Conservation (phyloP, 441 rosid genomes). For the Isatis lusitanica region DNA sequence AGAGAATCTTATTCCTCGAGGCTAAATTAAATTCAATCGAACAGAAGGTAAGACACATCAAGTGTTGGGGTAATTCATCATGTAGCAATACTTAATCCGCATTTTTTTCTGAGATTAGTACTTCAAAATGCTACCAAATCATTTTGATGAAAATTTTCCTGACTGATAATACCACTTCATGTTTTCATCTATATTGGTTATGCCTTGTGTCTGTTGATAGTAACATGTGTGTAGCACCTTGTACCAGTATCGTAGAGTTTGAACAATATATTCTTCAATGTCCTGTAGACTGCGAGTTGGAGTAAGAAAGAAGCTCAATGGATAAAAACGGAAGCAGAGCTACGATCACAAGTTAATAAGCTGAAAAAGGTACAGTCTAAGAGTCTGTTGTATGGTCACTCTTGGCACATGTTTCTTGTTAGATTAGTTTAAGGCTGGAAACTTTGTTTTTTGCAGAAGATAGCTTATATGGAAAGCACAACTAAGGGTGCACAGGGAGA, state of each 20-base stretch:
- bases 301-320: constrained; percentile 52
- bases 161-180: background rate
- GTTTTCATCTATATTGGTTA: background rate
- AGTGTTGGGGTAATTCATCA: background rate
- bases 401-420: background rate
- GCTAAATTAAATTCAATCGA: constrained; percentile 57
- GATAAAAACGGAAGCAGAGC: constrained; percentile 47
- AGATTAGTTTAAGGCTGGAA: background rate
- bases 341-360: constrained; percentile 43
- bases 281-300: constrained; percentile 47
- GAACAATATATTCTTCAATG: background rate
- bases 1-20: constrained; percentile 73
- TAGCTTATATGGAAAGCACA: constrained; percentile 27
- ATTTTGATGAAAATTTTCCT: background rate
- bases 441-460: constrained; percentile 26
- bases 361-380: constrained; percentile 48
- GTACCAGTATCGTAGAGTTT: background rate
- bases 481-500: background rate
- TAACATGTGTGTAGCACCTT: background rate
- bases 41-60: constrained; percentile 49
- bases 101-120: background rate
- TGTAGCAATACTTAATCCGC: background rate
- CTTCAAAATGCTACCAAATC: background rate
- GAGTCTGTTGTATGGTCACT: background rate
- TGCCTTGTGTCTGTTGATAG: constrained; percentile 3